phyloP scores from a whole-genome alignment of 2,329 filamentous ascomycete species.

The Davidsoniella neocaledoniae region DNA sequence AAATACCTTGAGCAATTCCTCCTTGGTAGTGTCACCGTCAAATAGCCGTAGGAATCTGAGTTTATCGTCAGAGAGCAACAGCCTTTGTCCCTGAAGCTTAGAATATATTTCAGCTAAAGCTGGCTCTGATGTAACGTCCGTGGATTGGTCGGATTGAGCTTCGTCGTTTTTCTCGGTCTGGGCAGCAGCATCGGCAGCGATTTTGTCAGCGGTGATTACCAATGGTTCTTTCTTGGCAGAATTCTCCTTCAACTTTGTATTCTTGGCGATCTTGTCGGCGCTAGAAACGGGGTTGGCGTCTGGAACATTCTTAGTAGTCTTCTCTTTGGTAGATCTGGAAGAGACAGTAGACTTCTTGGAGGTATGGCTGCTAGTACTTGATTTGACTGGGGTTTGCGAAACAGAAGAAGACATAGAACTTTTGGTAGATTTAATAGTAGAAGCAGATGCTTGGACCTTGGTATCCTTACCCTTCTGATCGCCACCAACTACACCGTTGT shows the following conservation, averaged over 20 bases:
- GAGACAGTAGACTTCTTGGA: background rate
- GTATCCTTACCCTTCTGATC: conserved; percentile 8
- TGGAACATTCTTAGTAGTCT: background rate
- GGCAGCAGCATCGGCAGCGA: conserved; percentile 1
- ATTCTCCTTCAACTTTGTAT: conserved; percentile 18
- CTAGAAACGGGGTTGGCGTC: background rate
- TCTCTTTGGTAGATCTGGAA: background rate
- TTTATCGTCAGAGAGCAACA: conserved; percentile 18
- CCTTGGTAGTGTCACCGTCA: conserved; percentile 14
- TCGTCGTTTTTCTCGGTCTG: conserved; percentile 3
- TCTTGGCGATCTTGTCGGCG: conserved; percentile 14
- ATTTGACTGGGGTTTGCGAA: background rate
- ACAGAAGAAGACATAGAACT: conserved; percentile 3
- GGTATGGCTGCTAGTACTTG: background rate
- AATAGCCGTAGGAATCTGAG: conserved; percentile 24
- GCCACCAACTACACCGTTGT: background rate
- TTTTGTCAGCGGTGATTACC: conserved; percentile 5
- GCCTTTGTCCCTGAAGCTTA: background rate
- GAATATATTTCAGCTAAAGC: conserved; percentile 1
- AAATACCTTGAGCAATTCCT: conserved; percentile 3
- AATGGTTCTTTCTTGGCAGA: conserved; percentile 13
- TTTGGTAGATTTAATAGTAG: background rate
- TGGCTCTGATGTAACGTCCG: conserved; percentile 1
- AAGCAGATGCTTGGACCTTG: background rate
- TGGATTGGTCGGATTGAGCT: background rate